Conservation (phyloP, 805 yeast genomes). For the Candida fluviatilis region DNA sequence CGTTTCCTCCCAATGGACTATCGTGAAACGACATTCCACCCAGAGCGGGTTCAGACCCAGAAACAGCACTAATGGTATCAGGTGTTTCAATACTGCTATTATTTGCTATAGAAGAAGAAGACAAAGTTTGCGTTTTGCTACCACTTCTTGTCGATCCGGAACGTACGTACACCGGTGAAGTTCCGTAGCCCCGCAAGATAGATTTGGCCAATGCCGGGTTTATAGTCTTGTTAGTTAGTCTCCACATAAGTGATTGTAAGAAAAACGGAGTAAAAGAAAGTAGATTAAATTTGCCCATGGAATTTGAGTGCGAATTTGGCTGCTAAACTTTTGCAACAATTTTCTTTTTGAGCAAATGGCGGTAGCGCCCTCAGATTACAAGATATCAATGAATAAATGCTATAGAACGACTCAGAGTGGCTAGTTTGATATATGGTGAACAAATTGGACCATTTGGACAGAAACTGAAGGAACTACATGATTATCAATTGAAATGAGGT, state of each 20-base stretch:
- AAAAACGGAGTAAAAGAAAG: no score
- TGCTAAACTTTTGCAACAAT: no score
- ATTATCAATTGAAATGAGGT: no score
- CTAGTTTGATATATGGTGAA: no score
- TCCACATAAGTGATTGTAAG: constrained; percentile 3
- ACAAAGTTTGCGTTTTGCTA: background rate
- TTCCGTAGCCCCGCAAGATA: constrained; percentile 1
- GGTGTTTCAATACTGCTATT: background rate
- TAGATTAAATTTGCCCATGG: background rate
- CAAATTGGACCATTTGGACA: no score
- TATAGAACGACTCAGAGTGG: no score
- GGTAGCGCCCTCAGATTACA: no score
- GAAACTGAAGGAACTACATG: no score
- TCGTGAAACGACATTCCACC: constrained; percentile 2
- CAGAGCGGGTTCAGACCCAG: background rate
- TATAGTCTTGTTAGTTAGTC: constrained; percentile 3
- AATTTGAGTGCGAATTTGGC: background rate
- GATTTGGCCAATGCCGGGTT: constrained; percentile 3
- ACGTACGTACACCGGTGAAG: constrained; percentile 1
- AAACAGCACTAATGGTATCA: background rate
- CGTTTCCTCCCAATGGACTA: background rate
- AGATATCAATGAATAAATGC: no score
- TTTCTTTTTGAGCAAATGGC: no score
- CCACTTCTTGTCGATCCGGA: background rate
- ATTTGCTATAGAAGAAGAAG: background rate